Evolutionary conservation across 495 filamentous ascomycete species (phyloP).

Genomic region (Talaromyces thailandensis): DNA sequence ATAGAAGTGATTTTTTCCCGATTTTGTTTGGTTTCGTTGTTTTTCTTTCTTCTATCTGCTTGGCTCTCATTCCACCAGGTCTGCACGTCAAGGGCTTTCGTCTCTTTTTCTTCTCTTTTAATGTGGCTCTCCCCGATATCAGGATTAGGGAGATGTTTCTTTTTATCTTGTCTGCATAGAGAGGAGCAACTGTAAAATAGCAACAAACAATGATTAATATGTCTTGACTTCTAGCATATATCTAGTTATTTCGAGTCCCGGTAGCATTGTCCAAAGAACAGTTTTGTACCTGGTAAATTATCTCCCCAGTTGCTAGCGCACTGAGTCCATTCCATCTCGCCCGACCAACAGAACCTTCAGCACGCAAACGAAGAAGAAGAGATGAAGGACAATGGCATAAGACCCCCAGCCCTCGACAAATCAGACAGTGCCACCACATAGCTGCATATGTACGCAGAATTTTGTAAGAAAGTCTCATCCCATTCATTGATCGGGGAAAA

Average conservation of each 20-base stretch:
- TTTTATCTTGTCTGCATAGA: constrained; percentile 5
- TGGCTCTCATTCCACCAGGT: not conserved
- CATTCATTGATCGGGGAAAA: not conserved
- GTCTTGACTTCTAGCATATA: not conserved
- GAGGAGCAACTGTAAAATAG: constrained; percentile 6
- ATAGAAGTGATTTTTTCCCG: constrained; percentile 30
- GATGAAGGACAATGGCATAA: not conserved
- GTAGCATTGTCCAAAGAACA: too few species aligned
- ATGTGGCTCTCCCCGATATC: not conserved
- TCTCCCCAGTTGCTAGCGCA: not conserved
- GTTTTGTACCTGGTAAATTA: not conserved
- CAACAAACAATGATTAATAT: constrained; percentile 2
- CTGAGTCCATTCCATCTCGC: not conserved
- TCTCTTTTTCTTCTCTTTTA: not conserved
- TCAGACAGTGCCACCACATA: not conserved
- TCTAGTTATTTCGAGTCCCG: too few species aligned
- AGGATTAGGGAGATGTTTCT: not conserved
- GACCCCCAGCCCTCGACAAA: not conserved
- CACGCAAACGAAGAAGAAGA: not conserved
- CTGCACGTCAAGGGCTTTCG: not conserved
- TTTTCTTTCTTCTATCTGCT: constrained; percentile 15
- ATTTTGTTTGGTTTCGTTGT: not conserved
- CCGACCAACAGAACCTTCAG: not conserved
- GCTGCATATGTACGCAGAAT: not conserved
- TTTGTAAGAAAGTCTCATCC: not conserved